Conservation (phyloP, 2,329 filamentous ascomycete species). For the Penicillium hordei region DNA sequence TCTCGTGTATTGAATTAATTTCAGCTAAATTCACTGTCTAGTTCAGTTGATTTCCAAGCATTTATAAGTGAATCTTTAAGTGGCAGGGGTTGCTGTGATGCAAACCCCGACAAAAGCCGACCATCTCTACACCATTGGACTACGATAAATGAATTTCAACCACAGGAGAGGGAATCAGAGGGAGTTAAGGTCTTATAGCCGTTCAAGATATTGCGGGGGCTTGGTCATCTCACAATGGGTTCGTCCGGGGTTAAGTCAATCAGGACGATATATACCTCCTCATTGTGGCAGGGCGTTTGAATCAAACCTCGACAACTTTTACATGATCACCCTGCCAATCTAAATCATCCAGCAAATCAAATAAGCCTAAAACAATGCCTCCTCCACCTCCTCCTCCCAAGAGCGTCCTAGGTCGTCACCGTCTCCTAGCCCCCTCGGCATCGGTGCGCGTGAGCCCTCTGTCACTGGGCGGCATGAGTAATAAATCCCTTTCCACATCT, state of each 20-base stretch:
- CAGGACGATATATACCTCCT: not conserved
- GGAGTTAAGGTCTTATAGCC: not conserved
- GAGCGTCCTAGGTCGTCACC: constrained; percentile 20
- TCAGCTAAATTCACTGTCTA: too few species aligned
- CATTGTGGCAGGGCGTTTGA: not conserved
- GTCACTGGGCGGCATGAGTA: constrained; percentile 38
- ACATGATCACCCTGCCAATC: not conserved
- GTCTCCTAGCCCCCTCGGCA: constrained; percentile 31
- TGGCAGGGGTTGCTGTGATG: not conserved
- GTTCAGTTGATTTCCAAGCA: too few species aligned
- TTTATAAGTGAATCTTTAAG: not conserved
- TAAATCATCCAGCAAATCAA: too few species aligned
- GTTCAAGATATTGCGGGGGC: not conserved
- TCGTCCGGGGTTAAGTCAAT: not conserved
- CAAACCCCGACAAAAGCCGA: not conserved
- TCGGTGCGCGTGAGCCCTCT: constrained; percentile 32
- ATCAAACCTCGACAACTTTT: not conserved
- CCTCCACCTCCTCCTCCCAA: not conserved
- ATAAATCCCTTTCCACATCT: too few species aligned
- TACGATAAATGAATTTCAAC: too few species aligned
- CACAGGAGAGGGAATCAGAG: not conserved
- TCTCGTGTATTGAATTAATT: too few species aligned
- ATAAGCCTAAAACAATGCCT: not conserved
- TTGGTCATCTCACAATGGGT: not conserved
- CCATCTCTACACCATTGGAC: not conserved